Conservation (phyloP, 371 early-diverging fungal genomes). For the Mortierella sp. region DNA sequence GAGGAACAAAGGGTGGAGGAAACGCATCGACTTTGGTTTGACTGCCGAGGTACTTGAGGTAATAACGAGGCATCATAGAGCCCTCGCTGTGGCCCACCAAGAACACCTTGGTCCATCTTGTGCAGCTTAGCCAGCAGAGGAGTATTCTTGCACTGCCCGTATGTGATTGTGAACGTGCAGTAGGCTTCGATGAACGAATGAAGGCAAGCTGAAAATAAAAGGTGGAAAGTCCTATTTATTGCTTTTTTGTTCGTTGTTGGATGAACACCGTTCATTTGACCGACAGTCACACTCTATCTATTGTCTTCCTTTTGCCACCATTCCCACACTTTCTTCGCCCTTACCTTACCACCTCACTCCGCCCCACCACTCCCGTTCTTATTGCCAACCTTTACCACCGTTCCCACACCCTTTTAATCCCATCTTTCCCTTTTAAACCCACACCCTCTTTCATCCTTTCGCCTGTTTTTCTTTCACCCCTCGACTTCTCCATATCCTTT, state of each 20-base stretch:
- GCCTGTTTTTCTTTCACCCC: too few species aligned
- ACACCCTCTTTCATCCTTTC: too few species aligned
- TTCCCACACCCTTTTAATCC: too few species aligned
- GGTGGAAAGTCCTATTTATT: neutral
- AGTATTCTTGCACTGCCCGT: constrained; percentile 29
- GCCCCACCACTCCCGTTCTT: too few species aligned
- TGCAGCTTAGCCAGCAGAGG: constrained; percentile 44
- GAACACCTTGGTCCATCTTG: constrained; percentile 51
- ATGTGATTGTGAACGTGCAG: constrained; percentile 45
- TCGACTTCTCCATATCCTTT: too few species aligned
- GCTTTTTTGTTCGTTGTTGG: neutral
- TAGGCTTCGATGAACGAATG: constrained; percentile 15
- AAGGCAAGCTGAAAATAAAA: neutral
- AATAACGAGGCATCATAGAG: constrained; percentile 47
- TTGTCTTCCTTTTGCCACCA: too few species aligned
- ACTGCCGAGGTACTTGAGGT: constrained; percentile 36
- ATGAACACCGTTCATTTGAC: neutral
- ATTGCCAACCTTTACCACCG: too few species aligned
- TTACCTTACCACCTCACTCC: too few species aligned
- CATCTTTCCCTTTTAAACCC: too few species aligned
- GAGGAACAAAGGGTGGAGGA: neutral
- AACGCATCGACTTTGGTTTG: constrained; percentile 38
- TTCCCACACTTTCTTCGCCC: too few species aligned
- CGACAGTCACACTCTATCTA: too few species aligned
- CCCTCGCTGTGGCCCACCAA: constrained; percentile 49